phyloP scores from a whole-genome alignment of 352 stramenopile species.

The Pythium myriotylum region DNA sequence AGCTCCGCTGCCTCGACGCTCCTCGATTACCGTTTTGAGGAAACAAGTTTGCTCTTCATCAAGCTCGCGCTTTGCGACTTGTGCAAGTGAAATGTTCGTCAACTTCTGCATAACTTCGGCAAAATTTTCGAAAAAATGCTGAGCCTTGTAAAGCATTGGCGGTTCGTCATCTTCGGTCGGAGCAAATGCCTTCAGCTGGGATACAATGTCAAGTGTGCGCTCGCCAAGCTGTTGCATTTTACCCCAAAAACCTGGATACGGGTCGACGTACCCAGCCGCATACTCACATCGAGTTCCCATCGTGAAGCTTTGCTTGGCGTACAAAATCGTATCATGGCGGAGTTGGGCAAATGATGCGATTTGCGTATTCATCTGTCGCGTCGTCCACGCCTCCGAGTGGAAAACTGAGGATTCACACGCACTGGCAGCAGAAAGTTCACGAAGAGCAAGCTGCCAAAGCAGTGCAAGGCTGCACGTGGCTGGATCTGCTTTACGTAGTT shows the following conservation, averaged over 20 bases:
- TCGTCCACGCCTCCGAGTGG: conserved; percentile 25
- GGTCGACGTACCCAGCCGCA: conserved; percentile 28
- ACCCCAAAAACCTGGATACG: conserved; percentile 28
- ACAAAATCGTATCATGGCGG: conserved; percentile 34
- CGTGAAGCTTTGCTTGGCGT: conserved; percentile 31
- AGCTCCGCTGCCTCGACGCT: conserved; percentile 19
- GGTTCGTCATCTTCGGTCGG: conserved; percentile 1
- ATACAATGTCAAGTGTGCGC: conserved; percentile 3
- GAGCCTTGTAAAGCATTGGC: conserved; percentile 8
- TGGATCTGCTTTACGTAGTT: conserved; percentile 9
- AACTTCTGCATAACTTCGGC: conserved; percentile 18
- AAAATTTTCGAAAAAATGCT: conserved; percentile 26
- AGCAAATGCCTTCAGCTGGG: neutral
- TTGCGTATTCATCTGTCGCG: conserved; percentile 33
- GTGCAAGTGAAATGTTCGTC: conserved; percentile 10
- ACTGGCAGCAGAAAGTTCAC: conserved; percentile 24
- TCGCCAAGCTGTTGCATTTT: conserved; percentile 28
- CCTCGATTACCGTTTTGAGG: conserved; percentile 32
- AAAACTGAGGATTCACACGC: conserved; percentile 10
- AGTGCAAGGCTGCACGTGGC: conserved; percentile 20
- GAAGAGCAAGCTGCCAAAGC: conserved; percentile 27
- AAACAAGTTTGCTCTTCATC: conserved; percentile 24
- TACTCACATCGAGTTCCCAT: conserved; percentile 27
- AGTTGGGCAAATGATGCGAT: conserved; percentile 28
- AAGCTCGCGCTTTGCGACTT: conserved; percentile 12